These are phyloP conservation scores for Byssothecium circinans DNA, from an alignment of 2,329 filamentous ascomycete species.

Conservation along the genomic window DNA sequence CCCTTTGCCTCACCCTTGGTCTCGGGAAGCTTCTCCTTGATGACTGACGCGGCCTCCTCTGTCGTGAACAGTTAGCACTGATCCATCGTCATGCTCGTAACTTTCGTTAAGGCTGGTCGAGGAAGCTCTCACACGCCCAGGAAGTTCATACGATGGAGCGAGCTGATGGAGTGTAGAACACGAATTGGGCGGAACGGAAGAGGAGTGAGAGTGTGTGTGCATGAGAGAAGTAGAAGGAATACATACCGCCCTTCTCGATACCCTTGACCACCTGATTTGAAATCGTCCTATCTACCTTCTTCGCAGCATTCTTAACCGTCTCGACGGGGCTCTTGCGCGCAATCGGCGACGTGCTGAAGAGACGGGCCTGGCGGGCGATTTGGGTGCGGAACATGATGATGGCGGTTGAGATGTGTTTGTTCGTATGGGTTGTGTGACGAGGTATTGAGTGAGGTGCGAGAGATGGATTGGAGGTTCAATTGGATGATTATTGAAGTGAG, in stretches of 20 bases:
- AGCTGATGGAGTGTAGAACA: slow-evolving; percentile 11
- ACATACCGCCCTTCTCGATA: slow-evolving; percentile 64
- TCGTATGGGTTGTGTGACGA: too few relatives aligned
- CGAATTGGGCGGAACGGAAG: neutral
- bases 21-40: slow-evolving; percentile 40
- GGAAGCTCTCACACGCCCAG: neutral
- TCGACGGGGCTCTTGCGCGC: slow-evolving; percentile 57
- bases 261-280: slow-evolving; percentile 61
- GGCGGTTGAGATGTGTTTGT: too few relatives aligned
- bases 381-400: slow-evolving; percentile 51
- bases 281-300: slow-evolving; percentile 59
- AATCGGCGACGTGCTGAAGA: slow-evolving; percentile 57
- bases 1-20: slow-evolving; percentile 41
- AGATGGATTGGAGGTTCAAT: slow-evolving; percentile 4
- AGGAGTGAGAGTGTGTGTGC: slow-evolving; percentile 8
- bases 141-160: slow-evolving; percentile 4
- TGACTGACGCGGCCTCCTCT: slow-evolving; percentile 55
- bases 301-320: slow-evolving; percentile 59
- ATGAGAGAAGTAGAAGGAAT: neutral
- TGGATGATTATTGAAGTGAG: neutral
- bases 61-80: slow-evolving; percentile 16
- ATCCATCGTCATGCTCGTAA: neutral
- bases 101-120: neutral
- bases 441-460: slow-evolving; percentile 3
- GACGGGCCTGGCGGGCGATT: slow-evolving; percentile 49